phyloP scores from a whole-genome alignment of 1,284 basidiomycete species.

The Macrocybe sp. region DNA sequence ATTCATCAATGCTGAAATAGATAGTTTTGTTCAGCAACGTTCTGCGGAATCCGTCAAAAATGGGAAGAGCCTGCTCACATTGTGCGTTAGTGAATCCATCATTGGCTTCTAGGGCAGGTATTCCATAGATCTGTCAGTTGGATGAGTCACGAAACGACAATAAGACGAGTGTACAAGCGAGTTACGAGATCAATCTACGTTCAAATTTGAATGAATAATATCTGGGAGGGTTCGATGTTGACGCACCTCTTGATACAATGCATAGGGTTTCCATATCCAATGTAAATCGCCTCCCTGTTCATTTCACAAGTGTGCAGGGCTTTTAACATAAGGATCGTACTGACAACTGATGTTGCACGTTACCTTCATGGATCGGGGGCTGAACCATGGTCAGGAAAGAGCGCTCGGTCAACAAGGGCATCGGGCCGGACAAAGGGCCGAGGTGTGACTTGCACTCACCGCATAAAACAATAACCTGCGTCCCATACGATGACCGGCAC shows the following conservation, averaged over 20 bases:
- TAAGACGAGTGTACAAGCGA: constrained; percentile 11
- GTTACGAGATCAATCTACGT: constrained; percentile 27
- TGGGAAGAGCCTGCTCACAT: constrained; percentile 32
- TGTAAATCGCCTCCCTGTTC: constrained; percentile 73
- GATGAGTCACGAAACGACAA: background rate
- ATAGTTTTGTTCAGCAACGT: background rate
- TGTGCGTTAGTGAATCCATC: constrained; percentile 89
- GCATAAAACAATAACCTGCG: constrained; percentile 67
- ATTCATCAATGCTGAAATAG: constrained; percentile 65
- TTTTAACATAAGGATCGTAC: background rate
- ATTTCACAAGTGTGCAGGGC: background rate
- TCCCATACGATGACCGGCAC: constrained; percentile 64
- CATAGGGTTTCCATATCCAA: constrained; percentile 87
- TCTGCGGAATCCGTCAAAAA: background rate
- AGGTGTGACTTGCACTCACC: constrained; percentile 32
- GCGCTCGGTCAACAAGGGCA: background rate
- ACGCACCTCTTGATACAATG: constrained; percentile 70
- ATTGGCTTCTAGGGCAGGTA: constrained; percentile 52
- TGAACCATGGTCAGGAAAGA: constrained; percentile 11
- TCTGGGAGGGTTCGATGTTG: constrained; percentile 9
- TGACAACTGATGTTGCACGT: constrained; percentile 1
- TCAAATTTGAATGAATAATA: background rate
- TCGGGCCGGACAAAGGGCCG: too few species aligned
- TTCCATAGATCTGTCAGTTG: constrained; percentile 63
- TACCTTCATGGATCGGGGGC: constrained; percentile 36